Base-by-base conservation (phyloP, 176 grass and related monocot species). In the Zoysia pacifica region DNA sequence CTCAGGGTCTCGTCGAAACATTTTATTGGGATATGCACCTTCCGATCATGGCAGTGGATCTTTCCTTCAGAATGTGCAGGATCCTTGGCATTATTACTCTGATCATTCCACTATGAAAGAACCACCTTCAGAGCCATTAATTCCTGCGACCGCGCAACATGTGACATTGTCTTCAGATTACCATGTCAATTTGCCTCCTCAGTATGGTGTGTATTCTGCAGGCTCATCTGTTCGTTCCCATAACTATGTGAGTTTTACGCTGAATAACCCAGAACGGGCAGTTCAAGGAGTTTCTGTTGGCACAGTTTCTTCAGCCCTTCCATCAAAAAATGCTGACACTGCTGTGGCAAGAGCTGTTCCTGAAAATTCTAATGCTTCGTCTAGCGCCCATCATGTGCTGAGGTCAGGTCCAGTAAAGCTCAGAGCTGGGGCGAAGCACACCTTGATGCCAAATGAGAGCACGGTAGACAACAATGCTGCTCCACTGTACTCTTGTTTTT, bases 351-450 rank as follows among this genome's bases (percentile, higher is more conserved):
- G 50, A 42, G 20, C 76, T 67, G 36, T 76, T 77, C 70, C 51
- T 72, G 76, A 69, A 18, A 79, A 48, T 14, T 65, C 59, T 46
- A 67, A 12, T 67, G 49, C 81, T 84, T 81, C 66, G n/a, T 65
- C 87, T 62, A 66, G 67, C 84, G 56, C 38, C 53, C 51, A 19
- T 18, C 40, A 52, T 53, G 61, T 65, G 52, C 59, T 65, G 69
- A 91, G 89, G 68, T 62, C 81, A 49, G 81, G 89, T 0, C 85
- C 77, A 2, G 81, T 91, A 68, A 91, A 87, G 62, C 89, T 91
- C 66, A 73, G 49, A 54, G 74, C 85, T 3, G 89, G 85, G 28
- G 89, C 67, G 6, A 91, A 77, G 67, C 89, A 91, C 77, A 84
- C 84, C 20, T 67, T 91, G 66, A 83, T 77, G 48, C 89, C 81